Evolutionary conservation across 2,329 filamentous ascomycete species (phyloP).

Genomic region (Bipolaris gigantea): DNA sequence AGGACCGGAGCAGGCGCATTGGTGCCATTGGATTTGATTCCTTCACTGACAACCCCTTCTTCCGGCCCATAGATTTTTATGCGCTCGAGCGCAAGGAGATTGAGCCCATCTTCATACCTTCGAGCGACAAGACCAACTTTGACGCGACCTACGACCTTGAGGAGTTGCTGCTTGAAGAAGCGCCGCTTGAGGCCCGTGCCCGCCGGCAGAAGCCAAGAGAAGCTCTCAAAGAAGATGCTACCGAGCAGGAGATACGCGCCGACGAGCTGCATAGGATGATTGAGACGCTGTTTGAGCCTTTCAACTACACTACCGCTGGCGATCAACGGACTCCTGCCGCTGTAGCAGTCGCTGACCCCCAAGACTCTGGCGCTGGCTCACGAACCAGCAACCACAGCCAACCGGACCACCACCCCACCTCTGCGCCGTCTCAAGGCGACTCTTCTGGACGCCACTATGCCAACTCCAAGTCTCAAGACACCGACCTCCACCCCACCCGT

Average conservation of each 20-base stretch:
- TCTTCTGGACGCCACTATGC: constrained; percentile 36
- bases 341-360: constrained; percentile 32
- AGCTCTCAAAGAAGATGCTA: constrained; percentile 88
- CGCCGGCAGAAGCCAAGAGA: constrained; percentile 92
- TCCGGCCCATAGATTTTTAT: constrained; percentile 80
- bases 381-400: constrained; percentile 42
- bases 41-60: constrained; percentile 88
- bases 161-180: constrained; percentile 89
- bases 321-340: constrained; percentile 64
- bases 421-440: constrained; percentile 37
- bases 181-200: constrained; percentile 87
- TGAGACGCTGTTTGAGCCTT: constrained; percentile 88
- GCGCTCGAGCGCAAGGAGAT: constrained; percentile 84
- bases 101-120: constrained; percentile 87
- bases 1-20: constrained; percentile 77
- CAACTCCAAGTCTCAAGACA: constrained; percentile 41
- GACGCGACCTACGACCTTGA: constrained; percentile 98
- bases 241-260: constrained; percentile 89
- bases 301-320: constrained; percentile 86
- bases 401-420: constrained; percentile 37
- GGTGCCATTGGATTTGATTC: constrained; percentile 80
- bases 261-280: constrained; percentile 95
- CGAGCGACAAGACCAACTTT: constrained; percentile 97
- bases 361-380: constrained; percentile 35
- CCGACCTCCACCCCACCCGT: constrained; percentile 43